Evolutionary conservation across 2,329 filamentous ascomycete genomes (phyloP), one percentile per base, ranked within the genome.

Genomic region (Botrytis galanthina): DNA sequence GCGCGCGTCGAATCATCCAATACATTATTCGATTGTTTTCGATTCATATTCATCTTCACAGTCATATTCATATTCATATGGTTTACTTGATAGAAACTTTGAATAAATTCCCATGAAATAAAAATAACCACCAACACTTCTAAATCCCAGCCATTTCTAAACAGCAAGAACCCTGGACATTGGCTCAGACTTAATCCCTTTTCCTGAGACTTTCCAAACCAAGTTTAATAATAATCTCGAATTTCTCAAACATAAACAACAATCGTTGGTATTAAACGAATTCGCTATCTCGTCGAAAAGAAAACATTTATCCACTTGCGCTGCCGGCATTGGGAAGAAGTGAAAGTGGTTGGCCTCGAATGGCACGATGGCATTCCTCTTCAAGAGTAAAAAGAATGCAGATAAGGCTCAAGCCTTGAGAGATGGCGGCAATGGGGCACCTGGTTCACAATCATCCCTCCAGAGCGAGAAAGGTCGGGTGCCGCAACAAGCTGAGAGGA

Each of bases 341-440:
- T 61, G 57, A 74, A 75, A 74, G 75, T 76, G 70, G 78, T 73
- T 75, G 74, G 79, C 79, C 80, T 75, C 78, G 77, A 68, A 80
- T 80, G 79, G 81, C 80, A 83, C 82, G 83, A 94, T 94, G 92
- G 90, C 92, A 77, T 94, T 94, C 83, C 87, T 94, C 75, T 94
- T 94, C 86, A 93, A 93, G 83, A 93, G 91, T 73, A 94, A 94
- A 84, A 94, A 93, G 83, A 87, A 89, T 80, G 90, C 92, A 82
- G 89, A 91, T 79, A 88, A 90, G 80, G 84, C 84, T 73, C 81
- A 87, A 77, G 83, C 85, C 71, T 74, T 76, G 61, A 80, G 73
- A 73, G 80, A 80, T 67, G 75, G 74, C 51, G 70, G 70, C 12
- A 76, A 75, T 74, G 75, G 74, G 37, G 77, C 77, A 70, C 75